These are phyloP conservation scores for Verticillium longisporum DNA, from an alignment of 2,329 filamentous ascomycete genomes.

Conservation along the genomic window DNA sequence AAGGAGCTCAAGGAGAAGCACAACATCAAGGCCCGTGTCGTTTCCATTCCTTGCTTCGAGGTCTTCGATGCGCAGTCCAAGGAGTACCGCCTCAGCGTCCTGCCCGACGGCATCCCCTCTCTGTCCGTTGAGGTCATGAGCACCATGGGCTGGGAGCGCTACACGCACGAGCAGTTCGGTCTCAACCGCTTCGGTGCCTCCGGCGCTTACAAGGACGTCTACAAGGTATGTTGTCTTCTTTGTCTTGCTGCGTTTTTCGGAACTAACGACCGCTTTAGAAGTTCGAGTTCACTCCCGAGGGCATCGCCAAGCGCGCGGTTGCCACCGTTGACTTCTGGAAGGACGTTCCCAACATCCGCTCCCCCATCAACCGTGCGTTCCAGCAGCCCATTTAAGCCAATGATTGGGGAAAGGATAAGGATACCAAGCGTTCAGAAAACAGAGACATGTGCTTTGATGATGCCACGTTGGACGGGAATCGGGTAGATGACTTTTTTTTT, in stretches of 20 bases:
- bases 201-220: conserved; percentile 95
- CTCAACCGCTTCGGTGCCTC: conserved; percentile 98
- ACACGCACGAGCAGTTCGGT: conserved; percentile 98
- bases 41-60: conserved; percentile 95
- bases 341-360: conserved; percentile 82
- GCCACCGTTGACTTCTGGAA: conserved; percentile 98
- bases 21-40: conserved; percentile 80
- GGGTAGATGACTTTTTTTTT: conserved; percentile 10
- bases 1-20: conserved; percentile 88
- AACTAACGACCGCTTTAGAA: conserved; percentile 56
- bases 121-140: conserved; percentile 94
- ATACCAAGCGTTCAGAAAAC: background rate
- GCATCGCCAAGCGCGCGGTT: conserved; percentile 88
- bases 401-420: background rate
- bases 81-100: conserved; percentile 88
- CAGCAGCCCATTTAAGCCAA: conserved; percentile 78
- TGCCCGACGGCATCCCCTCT: conserved; percentile 89
- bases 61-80: conserved; percentile 91
- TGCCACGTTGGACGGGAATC: conserved; percentile 9
- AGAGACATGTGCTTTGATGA: conserved; percentile 6
- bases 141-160: conserved; percentile 98
- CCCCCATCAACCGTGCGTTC: conserved; percentile 95
- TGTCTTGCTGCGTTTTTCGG: background rate
- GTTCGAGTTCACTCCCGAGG: conserved; percentile 98
- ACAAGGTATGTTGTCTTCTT: conserved; percentile 57